phyloP scores from a whole-genome alignment of 306 rosid species.

The Spatholobus suberectus region DNA sequence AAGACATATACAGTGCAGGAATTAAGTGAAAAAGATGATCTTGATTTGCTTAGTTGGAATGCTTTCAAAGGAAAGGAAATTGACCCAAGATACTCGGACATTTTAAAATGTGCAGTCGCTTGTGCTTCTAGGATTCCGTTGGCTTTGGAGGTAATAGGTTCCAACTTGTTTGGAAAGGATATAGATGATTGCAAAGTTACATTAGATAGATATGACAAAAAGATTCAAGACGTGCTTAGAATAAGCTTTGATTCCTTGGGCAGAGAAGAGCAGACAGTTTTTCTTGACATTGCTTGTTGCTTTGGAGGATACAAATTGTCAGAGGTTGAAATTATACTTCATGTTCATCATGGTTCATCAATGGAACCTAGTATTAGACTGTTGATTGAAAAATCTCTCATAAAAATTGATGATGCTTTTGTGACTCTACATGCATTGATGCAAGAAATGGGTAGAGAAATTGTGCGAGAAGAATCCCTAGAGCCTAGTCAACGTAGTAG shows the following conservation, averaged over 20 bases:
- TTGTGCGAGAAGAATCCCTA: no score
- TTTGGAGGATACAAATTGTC: constrained; percentile 11
- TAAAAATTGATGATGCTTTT: background rate
- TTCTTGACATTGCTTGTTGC: constrained; percentile 25
- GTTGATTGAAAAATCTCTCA: constrained; percentile 34
- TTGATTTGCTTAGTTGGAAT: no score
- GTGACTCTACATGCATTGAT: background rate
- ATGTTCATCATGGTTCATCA: background rate
- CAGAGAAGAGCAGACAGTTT: background rate
- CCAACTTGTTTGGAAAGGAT: background rate
- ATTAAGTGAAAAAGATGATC: no score
- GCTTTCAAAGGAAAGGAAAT: no score
- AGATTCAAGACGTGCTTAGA: background rate
- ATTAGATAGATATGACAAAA: background rate
- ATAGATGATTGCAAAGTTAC: background rate
- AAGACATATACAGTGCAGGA: no score
- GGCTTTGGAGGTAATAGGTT: constrained; percentile 36
- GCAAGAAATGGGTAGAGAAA: no score
- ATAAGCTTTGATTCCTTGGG: constrained; percentile 20
- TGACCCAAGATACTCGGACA: no score
- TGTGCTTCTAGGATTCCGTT: constrained; percentile 26
- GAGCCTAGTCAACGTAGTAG: background rate
- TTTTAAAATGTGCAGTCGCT: background rate
- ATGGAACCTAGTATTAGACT: background rate
- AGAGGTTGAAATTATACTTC: constrained; percentile 9